Base-by-base conservation (phyloP, 768 basidiomycete species). In the Solioccasus polychromus region DNA sequence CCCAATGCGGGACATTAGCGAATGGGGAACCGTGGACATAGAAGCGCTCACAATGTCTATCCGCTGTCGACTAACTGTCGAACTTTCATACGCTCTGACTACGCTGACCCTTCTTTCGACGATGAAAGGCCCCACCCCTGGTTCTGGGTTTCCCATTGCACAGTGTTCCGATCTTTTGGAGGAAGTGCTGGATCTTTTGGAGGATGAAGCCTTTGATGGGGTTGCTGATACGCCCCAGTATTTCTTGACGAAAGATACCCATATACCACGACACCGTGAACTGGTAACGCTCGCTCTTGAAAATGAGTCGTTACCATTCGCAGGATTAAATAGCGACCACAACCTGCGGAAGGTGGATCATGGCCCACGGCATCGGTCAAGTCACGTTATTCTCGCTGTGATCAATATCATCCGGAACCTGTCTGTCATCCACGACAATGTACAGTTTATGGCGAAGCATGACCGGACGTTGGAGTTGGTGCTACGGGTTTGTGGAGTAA, bases 1-100 rank as follows among this genome's bases (percentile, higher is more conserved):
- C 35, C 74, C 78, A 6, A 63, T 86, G 57, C 77, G 87, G 46
- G 80, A 85, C 40, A 76, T 90, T 51, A 82, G 84, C 60, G 91
- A 94, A 42, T 91, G 93, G 82, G 92, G 91, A 18, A 76, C 74
- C 8, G 80, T 95, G 39, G 94, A 98, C 57, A 83, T 97, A 47
- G 93, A 96, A 59, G 83, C 83, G n/a, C 74, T 99, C 39, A 84
- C 83, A n/a, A 84, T 99, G 85, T 88, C 89, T 24, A 70, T 99
- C 31, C 86, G 93, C 25, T 95, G 89, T 28, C 76, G 94, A 28
- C 68, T 97, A 32, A 76, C 83, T 8, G 75, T 80, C 36, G 95
- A 99, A 64, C 70, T 94, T 42, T 85, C 92, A 4, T 98, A 93
- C 62, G 91, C 88, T 5, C 69, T 99, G 54, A 92, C 92, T 18